These are phyloP conservation scores for Cnidoscolus chayamansa DNA, from an alignment of 441 rosid genomes.

Conservation along the genomic window DNA sequence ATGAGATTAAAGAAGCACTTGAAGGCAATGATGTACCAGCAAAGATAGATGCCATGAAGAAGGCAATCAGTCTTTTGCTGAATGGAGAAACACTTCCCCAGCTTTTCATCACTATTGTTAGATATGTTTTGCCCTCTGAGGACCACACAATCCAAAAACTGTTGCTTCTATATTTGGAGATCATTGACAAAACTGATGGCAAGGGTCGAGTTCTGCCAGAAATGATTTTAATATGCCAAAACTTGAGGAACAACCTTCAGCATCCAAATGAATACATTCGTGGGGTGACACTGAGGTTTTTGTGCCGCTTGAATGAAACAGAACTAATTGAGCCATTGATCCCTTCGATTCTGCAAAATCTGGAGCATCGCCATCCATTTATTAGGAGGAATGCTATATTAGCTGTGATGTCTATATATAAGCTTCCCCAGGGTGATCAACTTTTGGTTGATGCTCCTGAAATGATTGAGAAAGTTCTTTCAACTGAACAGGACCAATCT, in stretches of 20 bases:
- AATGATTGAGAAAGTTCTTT: constrained; percentile 69
- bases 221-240: constrained; percentile 81
- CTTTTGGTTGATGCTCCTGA: constrained; percentile 75
- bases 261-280: constrained; percentile 84
- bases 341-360: constrained; percentile 66
- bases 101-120: constrained; percentile 75
- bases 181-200: constrained; percentile 64
- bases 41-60: constrained; percentile 72
- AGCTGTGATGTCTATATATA: constrained; percentile 74
- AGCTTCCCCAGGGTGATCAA: constrained; percentile 77
- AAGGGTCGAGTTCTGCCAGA: constrained; percentile 64
- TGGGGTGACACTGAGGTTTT: constrained; percentile 75
- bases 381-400: constrained; percentile 71
- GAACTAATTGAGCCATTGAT: constrained; percentile 80
- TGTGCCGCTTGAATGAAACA: constrained; percentile 64
- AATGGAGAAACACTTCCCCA: constrained; percentile 79
- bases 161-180: constrained; percentile 67
- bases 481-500: constrained; percentile 77
- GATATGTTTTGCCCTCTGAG: constrained; percentile 77
- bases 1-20: constrained; percentile 78
- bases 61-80: constrained; percentile 69
- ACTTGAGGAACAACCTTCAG: constrained; percentile 79
- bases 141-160: constrained; percentile 76
- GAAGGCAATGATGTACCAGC: constrained; percentile 60
- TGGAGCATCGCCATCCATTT: constrained; percentile 69